phyloP scores from a whole-genome alignment of 2,329 filamentous ascomycete species.

The Macrophomina tecta region DNA sequence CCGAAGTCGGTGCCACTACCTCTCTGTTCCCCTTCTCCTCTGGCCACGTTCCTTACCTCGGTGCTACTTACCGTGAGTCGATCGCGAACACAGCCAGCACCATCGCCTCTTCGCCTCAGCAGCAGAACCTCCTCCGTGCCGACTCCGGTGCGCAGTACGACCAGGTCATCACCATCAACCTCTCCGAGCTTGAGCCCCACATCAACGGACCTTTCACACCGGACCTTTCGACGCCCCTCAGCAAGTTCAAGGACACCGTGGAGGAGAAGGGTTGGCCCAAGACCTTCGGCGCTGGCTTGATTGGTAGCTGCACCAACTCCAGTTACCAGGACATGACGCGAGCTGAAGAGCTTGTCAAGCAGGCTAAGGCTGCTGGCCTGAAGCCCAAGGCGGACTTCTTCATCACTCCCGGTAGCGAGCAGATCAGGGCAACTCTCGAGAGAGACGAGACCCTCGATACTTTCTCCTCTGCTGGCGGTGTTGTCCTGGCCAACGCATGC shows the following conservation, averaged over 20 bases:
- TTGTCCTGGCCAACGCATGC: slow-evolving; percentile 92
- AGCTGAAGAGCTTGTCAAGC: slow-evolving; percentile 89
- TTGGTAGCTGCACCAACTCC: slow-evolving; percentile 98
- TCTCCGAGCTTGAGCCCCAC: slow-evolving; percentile 89
- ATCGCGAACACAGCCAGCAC: slow-evolving; percentile 72
- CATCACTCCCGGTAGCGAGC: slow-evolving; percentile 94
- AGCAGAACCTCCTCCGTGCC: slow-evolving; percentile 73
- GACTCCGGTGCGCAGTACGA: slow-evolving; percentile 88
- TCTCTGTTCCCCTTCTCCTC: slow-evolving; percentile 92
- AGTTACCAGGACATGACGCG: slow-evolving; percentile 99
- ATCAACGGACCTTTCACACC: slow-evolving; percentile 98
- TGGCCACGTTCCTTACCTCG: slow-evolving; percentile 82
- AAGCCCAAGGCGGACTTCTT: slow-evolving; percentile 92
- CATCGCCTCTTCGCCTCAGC: slow-evolving; percentile 62
- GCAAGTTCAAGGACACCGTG: slow-evolving; percentile 84
- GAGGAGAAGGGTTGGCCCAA: slow-evolving; percentile 87
- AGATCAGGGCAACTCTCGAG: slow-evolving; percentile 92
- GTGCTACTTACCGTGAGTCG: slow-evolving; percentile 77
- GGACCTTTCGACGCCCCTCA: slow-evolving; percentile 90
- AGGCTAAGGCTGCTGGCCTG: slow-evolving; percentile 86
- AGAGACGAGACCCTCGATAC: slow-evolving; percentile 86
- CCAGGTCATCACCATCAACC: slow-evolving; percentile 86
- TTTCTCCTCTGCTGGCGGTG: slow-evolving; percentile 84
- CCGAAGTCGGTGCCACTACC: slow-evolving; percentile 92
- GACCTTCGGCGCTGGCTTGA: slow-evolving; percentile 88